A percentile compares a stretch with the other conserved stretches of the same genome.
These are phyloP conservation scores for Suillus ampliporus DNA, from an alignment of 768 basidiomycete species.

Conservation along the genomic window DNA sequence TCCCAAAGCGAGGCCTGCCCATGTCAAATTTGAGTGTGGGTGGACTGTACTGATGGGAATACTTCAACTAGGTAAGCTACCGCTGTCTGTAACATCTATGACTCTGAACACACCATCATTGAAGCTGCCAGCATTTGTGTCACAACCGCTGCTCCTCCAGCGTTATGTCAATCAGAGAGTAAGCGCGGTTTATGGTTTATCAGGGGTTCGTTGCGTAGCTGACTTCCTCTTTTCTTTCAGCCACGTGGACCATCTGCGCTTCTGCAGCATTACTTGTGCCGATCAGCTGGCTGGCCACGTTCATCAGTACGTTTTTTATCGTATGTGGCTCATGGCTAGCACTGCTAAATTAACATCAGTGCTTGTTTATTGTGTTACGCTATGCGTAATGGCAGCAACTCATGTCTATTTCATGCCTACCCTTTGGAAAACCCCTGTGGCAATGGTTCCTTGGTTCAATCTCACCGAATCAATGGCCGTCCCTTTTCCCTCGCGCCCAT, in stretches of 20 bases:
- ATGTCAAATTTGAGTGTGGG: conserved; percentile 56
- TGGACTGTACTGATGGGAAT: conserved; percentile 58
- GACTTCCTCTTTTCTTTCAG: conserved; percentile 25
- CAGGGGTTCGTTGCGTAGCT: background rate
- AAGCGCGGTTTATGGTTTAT: conserved; percentile 17
- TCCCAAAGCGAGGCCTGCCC: conserved; percentile 44
- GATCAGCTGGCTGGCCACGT: conserved; percentile 51
- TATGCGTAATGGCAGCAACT: conserved; percentile 51
- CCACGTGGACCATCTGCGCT: conserved; percentile 49
- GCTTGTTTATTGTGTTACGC: conserved; percentile 58
- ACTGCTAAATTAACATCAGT: conserved; percentile 38
- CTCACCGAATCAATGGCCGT: conserved; percentile 11
- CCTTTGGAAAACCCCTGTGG: conserved; percentile 60
- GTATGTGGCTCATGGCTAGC: background rate
- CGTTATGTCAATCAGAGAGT: conserved; percentile 43
- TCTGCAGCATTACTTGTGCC: conserved; percentile 55
- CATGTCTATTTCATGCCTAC: conserved; percentile 49
- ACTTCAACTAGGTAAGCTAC: conserved; percentile 56
- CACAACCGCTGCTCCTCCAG: conserved; percentile 49
- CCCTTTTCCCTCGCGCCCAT: conserved; percentile 18
- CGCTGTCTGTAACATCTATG: background rate
- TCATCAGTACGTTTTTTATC: conserved; percentile 48
- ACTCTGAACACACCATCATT: conserved; percentile 8
- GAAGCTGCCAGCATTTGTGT: conserved; percentile 55
- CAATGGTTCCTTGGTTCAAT: conserved; percentile 64